Evolutionary conservation across 495 filamentous ascomycete genomes (phyloP).

Genomic region (Penicillium canariense): DNA sequence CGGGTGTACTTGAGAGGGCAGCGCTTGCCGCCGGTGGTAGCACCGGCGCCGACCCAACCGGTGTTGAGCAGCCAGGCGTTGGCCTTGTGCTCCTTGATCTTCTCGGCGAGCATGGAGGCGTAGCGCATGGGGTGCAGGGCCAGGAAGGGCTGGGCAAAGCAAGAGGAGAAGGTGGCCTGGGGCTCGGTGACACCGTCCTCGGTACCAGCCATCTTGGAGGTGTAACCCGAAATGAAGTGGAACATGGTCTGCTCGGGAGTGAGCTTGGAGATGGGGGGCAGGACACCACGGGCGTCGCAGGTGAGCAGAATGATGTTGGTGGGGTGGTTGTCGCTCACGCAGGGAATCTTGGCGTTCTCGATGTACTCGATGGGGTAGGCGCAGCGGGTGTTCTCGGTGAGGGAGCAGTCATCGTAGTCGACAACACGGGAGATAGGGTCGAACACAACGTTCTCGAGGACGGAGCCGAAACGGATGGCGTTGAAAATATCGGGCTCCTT

Average conservation of each 20-base stretch:
- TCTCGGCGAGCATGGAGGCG: conserved; percentile 94
- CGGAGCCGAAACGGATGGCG: conserved; percentile 94
- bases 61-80: conserved; percentile 99
- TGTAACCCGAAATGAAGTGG: conserved; percentile 99
- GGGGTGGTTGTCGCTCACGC: conserved; percentile 81
- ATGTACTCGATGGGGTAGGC: conserved; percentile 99
- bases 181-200: conserved; percentile 96
- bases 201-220: conserved; percentile 99
- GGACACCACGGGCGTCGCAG: conserved; percentile 94
- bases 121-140: conserved; percentile 99
- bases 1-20: conserved; percentile 99
- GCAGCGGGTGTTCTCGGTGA: conserved; percentile 97
- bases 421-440: conserved; percentile 84
- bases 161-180: conserved; percentile 97
- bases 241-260: conserved; percentile 97
- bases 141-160: conserved; percentile 99
- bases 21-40: conserved; percentile 91
- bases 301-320: conserved; percentile 97
- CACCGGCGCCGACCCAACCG: conserved; percentile 96
- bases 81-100: conserved; percentile 91
- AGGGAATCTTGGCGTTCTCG: conserved; percentile 96
- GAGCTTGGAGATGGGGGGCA: conserved; percentile 97
- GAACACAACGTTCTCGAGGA: conserved; percentile 98
- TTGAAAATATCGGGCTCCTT: conserved; percentile 98
- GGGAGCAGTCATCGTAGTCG: conserved; percentile 90